These are phyloP conservation scores for Eucalyptus marginata DNA, from an alignment of 345 rosid species.

Conservation along the genomic window DNA sequence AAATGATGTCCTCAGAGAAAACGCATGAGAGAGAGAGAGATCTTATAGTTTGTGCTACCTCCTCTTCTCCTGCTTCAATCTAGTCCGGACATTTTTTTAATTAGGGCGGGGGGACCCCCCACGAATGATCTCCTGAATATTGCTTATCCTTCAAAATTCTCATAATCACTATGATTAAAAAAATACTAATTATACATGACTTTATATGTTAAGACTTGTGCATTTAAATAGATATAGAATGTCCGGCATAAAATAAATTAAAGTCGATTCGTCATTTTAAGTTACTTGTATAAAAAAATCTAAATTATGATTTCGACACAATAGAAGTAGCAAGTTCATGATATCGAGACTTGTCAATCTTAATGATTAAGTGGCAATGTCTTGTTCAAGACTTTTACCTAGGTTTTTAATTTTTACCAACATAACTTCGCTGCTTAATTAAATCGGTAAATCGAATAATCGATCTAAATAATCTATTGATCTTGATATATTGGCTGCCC, in stretches of 20 bases:
- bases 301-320: neutral
- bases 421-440: fast-evolving
- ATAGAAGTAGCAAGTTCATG: fast-evolving
- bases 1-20: neutral
- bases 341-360: neutral
- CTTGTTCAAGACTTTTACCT: fast-evolving
- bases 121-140: neutral
- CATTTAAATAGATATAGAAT: neutral
- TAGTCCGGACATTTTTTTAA: neutral
- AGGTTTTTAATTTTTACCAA: neutral
- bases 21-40: neutral
- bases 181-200: neutral
- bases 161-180: neutral
- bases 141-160: neutral
- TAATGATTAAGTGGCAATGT: fast-evolving
- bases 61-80: neutral
- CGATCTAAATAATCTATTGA: neutral
- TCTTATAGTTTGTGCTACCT: neutral
- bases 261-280: fast-evolving
- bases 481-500: neutral
- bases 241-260: neutral
- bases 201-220: neutral
- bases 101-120: neutral
- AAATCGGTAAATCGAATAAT: fast-evolving
- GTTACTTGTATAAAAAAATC: neutral